A percentile compares a stretch with the other conserved stretches of the same genome.
phyloP scores from a whole-genome alignment of 495 filamentous ascomycete genomes.

The Neurospora discreta region DNA sequence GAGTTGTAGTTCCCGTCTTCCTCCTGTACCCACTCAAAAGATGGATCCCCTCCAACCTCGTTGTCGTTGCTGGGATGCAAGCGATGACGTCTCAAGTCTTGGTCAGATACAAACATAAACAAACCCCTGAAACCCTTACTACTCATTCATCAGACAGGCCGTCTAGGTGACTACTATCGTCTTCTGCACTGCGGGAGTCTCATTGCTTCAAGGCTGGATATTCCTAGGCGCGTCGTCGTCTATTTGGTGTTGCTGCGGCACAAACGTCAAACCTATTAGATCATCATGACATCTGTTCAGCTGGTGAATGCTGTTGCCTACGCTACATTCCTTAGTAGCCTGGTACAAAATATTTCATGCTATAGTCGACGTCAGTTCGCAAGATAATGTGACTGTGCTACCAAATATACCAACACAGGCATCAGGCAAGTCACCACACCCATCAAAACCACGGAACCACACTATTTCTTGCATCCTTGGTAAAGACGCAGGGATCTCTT shows the following conservation, averaged over 20 bases:
- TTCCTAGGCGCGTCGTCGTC: background rate
- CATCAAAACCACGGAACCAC: background rate
- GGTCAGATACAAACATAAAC: background rate
- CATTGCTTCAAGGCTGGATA: background rate
- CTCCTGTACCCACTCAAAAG: background rate
- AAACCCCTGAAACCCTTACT: background rate
- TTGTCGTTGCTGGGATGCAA: background rate
- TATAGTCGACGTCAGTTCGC: no score
- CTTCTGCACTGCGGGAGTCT: background rate
- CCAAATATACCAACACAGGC: background rate
- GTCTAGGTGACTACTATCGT: background rate
- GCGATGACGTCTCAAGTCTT: background rate
- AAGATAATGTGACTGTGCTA: background rate
- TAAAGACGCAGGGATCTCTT: background rate
- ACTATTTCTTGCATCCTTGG: background rate
- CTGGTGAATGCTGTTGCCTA: background rate
- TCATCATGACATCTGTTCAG: background rate
- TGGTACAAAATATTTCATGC: background rate
- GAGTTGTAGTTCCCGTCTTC: background rate
- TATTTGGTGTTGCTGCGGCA: background rate
- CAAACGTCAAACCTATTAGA: background rate
- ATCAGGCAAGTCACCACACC: background rate
- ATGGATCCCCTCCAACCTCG: background rate
- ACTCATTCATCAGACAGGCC: background rate
- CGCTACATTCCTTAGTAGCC: background rate